Evolutionary conservation across 192 early-diverging fungal species (phyloP).

Genomic region (Chytriomyces hyalinus): DNA sequence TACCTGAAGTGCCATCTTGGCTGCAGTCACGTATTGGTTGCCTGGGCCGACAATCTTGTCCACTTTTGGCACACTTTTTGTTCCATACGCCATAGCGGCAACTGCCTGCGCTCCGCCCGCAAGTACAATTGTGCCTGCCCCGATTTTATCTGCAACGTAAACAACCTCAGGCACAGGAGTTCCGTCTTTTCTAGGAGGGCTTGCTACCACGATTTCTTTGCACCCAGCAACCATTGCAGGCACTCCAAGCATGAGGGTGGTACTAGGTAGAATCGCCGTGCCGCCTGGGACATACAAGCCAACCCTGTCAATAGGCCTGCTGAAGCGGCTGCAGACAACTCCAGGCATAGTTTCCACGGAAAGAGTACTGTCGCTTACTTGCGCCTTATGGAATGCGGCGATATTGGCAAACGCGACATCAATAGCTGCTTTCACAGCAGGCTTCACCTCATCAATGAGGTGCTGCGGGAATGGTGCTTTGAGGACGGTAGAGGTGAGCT

Average conservation of each 20-base stretch:
- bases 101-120: slow-evolving; percentile 99
- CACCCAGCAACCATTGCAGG: slow-evolving; percentile 98
- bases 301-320: slow-evolving; percentile 92
- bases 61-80: slow-evolving; percentile 93
- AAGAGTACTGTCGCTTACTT: slow-evolving; percentile 68
- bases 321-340: slow-evolving; percentile 91
- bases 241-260: slow-evolving; percentile 94
- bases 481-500: slow-evolving; percentile 70
- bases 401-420: slow-evolving; percentile 96
- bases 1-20: slow-evolving; percentile 95
- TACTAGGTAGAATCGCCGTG: slow-evolving; percentile 94
- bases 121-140: slow-evolving; percentile 86
- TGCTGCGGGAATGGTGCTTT: slow-evolving; percentile 77
- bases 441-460: slow-evolving; percentile 49
- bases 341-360: slow-evolving; percentile 98
- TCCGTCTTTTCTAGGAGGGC: slow-evolving; percentile 91
- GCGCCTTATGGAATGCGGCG: slow-evolving; percentile 90
- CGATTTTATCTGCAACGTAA: slow-evolving; percentile 97
- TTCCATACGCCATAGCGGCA: slow-evolving; percentile 99
- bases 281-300: slow-evolving; percentile 99
- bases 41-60: slow-evolving; percentile 99
- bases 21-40: slow-evolving; percentile 99
- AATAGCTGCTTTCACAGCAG: slow-evolving; percentile 78
- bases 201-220: slow-evolving; percentile 92
- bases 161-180: slow-evolving; percentile 93